These are phyloP conservation scores for Pseudocohnilembus persalinus DNA, from an alignment of 169 alveolate species.

Conservation along the genomic window DNA sequence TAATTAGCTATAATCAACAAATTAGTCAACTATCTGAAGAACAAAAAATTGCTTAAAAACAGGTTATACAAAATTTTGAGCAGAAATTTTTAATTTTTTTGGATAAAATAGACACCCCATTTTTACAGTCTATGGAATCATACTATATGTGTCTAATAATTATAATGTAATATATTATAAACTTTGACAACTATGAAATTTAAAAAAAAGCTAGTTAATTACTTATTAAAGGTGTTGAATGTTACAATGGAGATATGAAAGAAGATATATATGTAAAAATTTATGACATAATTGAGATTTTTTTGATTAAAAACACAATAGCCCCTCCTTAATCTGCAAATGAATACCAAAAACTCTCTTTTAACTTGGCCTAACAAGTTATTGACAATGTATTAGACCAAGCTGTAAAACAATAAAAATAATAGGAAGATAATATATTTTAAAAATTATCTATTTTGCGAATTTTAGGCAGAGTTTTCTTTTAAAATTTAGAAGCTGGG, in stretches of 20 bases:
- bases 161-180: too few species aligned
- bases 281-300: neutral
- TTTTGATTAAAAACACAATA: neutral
- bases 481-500: neutral
- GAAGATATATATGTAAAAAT: neutral
- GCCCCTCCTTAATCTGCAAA: neutral
- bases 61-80: neutral
- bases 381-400: neutral
- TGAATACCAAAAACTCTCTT: neutral
- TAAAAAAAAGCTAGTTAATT: neutral
- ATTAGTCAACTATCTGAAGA: neutral
- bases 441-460: too few species aligned
- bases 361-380: neutral
- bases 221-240: neutral
- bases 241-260: neutral
- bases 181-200: neutral
- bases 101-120: neutral
- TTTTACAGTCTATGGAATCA: neutral
- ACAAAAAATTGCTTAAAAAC: neutral
- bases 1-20: neutral
- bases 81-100: too few species aligned
- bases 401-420: neutral
- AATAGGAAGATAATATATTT: too few species aligned
- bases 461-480: neutral
- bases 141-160: neutral